Evolutionary conservation across 768 basidiomycete genomes (phyloP).

Genomic region (Rhodocollybia butyracea): DNA sequence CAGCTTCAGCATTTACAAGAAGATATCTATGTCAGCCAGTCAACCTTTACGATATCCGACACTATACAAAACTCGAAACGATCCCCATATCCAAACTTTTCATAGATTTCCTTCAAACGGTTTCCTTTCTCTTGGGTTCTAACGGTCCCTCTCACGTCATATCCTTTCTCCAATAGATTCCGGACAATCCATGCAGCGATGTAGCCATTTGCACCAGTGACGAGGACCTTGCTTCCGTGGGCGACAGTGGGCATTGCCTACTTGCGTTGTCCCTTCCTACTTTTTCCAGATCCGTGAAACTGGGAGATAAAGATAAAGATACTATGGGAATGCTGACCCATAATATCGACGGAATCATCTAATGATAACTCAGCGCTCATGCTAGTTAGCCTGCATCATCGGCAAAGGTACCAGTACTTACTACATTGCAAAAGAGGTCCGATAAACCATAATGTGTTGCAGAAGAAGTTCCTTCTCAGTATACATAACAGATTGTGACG

Average conservation of each 20-base stretch:
- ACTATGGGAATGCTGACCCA: too few species aligned
- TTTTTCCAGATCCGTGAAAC: too few species aligned
- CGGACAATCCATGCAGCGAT: conserved; percentile 39
- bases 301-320: too few species aligned
- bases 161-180: conserved; percentile 56
- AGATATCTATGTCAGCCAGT: background rate
- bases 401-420: too few species aligned
- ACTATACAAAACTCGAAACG: conserved; percentile 66
- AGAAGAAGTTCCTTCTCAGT: too few species aligned
- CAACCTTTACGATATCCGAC: conserved; percentile 60
- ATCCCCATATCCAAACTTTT: conserved; percentile 49
- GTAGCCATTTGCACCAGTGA: conserved; percentile 42
- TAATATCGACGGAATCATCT: too few species aligned
- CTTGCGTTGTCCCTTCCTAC: too few species aligned
- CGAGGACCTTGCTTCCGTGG: conserved; percentile 33
- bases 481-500: too few species aligned
- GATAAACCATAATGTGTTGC: too few species aligned
- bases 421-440: too few species aligned
- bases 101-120: conserved; percentile 53
- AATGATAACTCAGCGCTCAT: too few species aligned
- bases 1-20: background rate
- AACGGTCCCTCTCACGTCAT: conserved; percentile 63
- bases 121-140: conserved; percentile 58
- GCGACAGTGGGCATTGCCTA: conserved; percentile 36
- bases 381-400: too few species aligned